Base-by-base conservation (phyloP, 2,329 filamentous ascomycete genomes). In the Amylocarpus encephaloides region DNA sequence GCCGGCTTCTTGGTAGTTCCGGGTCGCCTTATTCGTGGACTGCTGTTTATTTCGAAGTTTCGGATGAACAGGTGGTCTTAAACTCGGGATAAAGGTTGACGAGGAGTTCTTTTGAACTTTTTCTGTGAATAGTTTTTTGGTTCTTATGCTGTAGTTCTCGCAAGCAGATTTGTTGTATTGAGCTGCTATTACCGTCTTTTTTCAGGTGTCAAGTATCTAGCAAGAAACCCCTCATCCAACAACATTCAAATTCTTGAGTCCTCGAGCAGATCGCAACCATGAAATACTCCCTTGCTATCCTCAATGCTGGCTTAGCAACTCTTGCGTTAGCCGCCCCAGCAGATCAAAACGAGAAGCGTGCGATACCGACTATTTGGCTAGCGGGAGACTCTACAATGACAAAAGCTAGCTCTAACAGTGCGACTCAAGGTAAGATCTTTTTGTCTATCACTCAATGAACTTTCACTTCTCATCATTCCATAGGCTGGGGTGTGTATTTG, bases 321-420 rank as follows among this genome's bases (percentile, higher is more conserved):
- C 26, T 56, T 19, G 55, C 52, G 6, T 30, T 52, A 26, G 59
- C 59, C 50, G 55, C 55, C 41, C 53, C 54, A 29, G 48, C 48
- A 10, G 48, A 52, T 3, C 46, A 53, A 11, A 29, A 49, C 10
- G 49, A 53, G 34, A 55, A 53, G 40, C 45, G 56, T 46, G 51
- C 52, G 13, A 54, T 46, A 7, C 60, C 62, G 10, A 79, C 73
- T 0, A 67, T 80, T 16, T 79, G 78, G 57, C 68, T 82, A 34
- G 77, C 76, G 7, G 80, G 80, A 32, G 80, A 84, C 62, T 80
- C 77, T 13, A 83, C 80, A 1, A 83, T 82, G 78, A 78, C 78
- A 2, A 65, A 62, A 36, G 69, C 64, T 10, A 73, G 72, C 4
- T 71, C 71, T 29, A 72, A 69, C 6, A 66, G 68, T 13, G 69